A percentile compares a stretch with the other conserved stretches of the same genome.
phyloP scores from a whole-genome alignment of 2,329 filamentous ascomycete species.

The Macrophomina phaseolina region DNA sequence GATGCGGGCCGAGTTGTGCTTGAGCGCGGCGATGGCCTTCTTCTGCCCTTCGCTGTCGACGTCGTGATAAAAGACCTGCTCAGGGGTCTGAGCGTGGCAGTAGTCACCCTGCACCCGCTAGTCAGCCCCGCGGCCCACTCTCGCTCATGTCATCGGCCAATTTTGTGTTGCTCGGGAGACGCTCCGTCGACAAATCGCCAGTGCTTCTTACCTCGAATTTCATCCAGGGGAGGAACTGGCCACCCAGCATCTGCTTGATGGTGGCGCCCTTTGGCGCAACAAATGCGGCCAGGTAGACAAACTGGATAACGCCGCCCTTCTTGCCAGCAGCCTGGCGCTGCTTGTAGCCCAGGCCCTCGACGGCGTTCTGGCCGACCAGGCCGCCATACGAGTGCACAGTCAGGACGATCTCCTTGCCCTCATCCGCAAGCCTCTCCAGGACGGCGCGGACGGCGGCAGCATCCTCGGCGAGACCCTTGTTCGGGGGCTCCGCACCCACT shows the following conservation, averaged over 20 bases:
- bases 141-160: not conserved
- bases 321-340: constrained; percentile 43
- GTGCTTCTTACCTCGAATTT: constrained; percentile 34
- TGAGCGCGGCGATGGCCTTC: constrained; percentile 4
- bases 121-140: not conserved
- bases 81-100: constrained; percentile 24
- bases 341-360: constrained; percentile 42
- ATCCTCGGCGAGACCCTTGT: constrained; percentile 41
- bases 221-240: constrained; percentile 37
- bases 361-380: constrained; percentile 24
- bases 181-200: not conserved
- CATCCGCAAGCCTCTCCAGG: constrained; percentile 42
- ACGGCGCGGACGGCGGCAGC: constrained; percentile 41
- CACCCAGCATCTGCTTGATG: constrained; percentile 38
- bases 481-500: constrained; percentile 35
- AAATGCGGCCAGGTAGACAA: constrained; percentile 47
- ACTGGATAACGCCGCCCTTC: constrained; percentile 46
- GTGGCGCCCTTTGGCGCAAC: constrained; percentile 43
- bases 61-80: constrained; percentile 27
- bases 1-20: constrained; percentile 20
- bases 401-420: constrained; percentile 42
- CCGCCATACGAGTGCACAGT: constrained; percentile 48
- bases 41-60: constrained; percentile 14
- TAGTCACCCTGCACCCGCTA: not conserved
- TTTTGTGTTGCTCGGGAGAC: not conserved